These are phyloP conservation scores for Exophiala alcalophila DNA, from an alignment of 2,329 filamentous ascomycete species.

Conservation along the genomic window DNA sequence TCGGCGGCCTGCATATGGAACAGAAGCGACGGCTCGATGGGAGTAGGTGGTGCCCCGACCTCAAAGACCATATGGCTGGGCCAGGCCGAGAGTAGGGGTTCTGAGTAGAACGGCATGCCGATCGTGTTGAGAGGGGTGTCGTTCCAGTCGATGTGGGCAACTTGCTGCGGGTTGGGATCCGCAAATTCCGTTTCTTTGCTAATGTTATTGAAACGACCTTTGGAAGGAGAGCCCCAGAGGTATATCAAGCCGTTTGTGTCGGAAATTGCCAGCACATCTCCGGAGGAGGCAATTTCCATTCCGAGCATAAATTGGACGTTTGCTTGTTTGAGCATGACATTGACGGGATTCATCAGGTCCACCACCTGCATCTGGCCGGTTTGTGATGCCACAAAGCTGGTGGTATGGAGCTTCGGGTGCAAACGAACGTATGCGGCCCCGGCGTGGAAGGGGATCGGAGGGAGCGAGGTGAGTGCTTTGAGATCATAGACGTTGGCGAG, in stretches of 20 bases:
- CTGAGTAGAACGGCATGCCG: conserved; percentile 91
- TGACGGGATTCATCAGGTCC: conserved; percentile 89
- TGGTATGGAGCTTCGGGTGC: conserved; percentile 93
- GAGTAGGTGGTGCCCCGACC: conserved; percentile 75
- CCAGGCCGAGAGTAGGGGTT: conserved; percentile 83
- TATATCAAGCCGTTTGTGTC: conserved; percentile 77
- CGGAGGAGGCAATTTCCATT: conserved; percentile 83
- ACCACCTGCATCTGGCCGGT: conserved; percentile 93
- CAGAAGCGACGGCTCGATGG: conserved; percentile 69
- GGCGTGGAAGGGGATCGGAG: conserved; percentile 86
- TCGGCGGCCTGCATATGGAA: conserved; percentile 67
- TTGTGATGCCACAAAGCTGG: conserved; percentile 88
- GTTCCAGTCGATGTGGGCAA: conserved; percentile 63
- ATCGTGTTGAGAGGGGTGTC: conserved; percentile 80
- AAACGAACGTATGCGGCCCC: conserved; percentile 93
- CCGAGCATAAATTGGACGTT: conserved; percentile 74
- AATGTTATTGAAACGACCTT: conserved; percentile 82
- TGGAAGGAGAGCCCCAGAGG: conserved; percentile 82
- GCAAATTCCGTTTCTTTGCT: conserved; percentile 75
- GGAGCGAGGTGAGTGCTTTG: conserved; percentile 81
- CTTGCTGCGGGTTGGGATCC: conserved; percentile 61
- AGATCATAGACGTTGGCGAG: conserved; percentile 95
- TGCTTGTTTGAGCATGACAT: conserved; percentile 78
- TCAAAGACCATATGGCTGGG: conserved; percentile 80
- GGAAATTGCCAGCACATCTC: conserved; percentile 77